Conservation (phyloP, 179 eudicot species). For the Nepenthes alata region DNA sequence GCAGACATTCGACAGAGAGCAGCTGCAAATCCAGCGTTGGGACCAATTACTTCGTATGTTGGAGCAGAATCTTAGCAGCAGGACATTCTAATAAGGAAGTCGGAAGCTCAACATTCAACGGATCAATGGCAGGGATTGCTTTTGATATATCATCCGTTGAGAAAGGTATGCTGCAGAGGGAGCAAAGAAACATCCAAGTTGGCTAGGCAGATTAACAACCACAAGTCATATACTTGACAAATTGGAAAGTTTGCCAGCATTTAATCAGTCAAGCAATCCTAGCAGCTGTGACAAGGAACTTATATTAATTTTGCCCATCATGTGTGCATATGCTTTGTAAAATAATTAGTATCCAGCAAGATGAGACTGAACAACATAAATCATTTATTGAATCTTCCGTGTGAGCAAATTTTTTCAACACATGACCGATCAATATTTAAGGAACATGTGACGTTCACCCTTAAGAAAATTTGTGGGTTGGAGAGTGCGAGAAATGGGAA, state of each 20-base stretch:
- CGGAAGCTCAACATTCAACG: constrained; percentile 56
- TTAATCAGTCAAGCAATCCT: neutral
- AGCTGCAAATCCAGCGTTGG: neutral
- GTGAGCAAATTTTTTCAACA: neutral
- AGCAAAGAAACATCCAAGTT: neutral
- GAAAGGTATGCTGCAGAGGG: constrained; percentile 80
- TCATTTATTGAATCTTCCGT: neutral
- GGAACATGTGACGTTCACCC: neutral
- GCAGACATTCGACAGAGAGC: too few species aligned
- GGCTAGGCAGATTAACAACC: neutral
- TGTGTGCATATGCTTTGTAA: too few species aligned
- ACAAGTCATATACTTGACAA: neutral
- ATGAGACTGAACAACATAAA: neutral
- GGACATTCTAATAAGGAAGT: constrained; percentile 44
- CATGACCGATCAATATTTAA: too few species aligned
- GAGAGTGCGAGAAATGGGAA: too few species aligned
- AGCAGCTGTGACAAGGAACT: neutral
- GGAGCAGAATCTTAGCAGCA: constrained; percentile 55
- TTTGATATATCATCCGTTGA: constrained; percentile 87
- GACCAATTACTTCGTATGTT: constrained; percentile 19
- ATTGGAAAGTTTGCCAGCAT: neutral
- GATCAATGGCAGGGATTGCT: constrained; percentile 84
- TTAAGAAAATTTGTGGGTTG: too few species aligned
- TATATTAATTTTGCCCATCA: too few species aligned
- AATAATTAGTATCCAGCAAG: neutral